Base-by-base conservation (phyloP, 345 rosid genomes). In the Pistacia vera region DNA sequence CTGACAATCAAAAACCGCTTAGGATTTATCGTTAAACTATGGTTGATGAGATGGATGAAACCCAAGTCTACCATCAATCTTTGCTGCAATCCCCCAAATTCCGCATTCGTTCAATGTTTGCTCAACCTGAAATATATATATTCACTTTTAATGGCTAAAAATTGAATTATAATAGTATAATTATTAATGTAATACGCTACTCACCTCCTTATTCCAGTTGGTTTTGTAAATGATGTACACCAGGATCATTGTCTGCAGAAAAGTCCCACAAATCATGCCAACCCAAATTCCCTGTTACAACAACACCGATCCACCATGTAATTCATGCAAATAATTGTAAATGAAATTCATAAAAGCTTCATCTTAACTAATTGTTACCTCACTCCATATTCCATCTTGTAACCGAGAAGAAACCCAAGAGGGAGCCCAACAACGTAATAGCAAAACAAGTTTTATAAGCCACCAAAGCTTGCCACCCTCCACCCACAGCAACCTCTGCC, bases 401-500 rank as follows among this genome's bases (percentile, higher is more conserved):
- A 95, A 61, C 98, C 97, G 44, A 95, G 92, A 61, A 90, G 55
- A 81, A 93, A 95, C 25, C 98, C 97, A 20, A 92, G 87, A 66
- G 97, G 97, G 9, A 96, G 90, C 9, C 97, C 98, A 30, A 92
- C 25, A 0, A 81, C 63, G 59, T 91, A 93, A 70, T 92, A 96
- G 69, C 93, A 90, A 69, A 92, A 90, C 89, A 93, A 83, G 83
- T 93, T 95, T 49, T 88, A 55, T 89, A 93, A 72, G 99, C 99
- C 66, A 93, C 98, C 75, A 85, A 60, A 51, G 91, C 98, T 84
- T 95, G 97, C 98, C 99, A 95, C 36, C 99, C 99, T 80, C 97
- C 99, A 74, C 97, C 98, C 1, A 93, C 95, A 13, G 97, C 98
- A 71, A 95, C 98, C 56, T 97, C 96, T 93, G 28, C 14, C 13